Base-by-base conservation (phyloP, 75 land plant genomes). In the Azolla pinnata region DNA sequence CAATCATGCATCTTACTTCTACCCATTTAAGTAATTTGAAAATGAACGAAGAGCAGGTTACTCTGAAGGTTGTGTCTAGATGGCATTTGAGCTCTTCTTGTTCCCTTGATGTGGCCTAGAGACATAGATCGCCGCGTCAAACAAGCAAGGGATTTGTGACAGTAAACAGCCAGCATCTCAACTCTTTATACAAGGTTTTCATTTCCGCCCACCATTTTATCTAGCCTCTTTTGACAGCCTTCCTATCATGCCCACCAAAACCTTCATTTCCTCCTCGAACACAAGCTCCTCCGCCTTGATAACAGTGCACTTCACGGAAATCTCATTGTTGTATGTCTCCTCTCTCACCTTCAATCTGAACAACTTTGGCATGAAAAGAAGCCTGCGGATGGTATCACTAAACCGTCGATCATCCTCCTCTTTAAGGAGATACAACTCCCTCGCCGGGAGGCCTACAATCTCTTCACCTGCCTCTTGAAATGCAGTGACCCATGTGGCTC, bases 271-370 rank as follows among this genome's bases (percentile, higher is more conserved):
- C 4, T 78, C 50, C 14, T 56, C 54, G 48, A 74, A 74, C 58
- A 80, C 82, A 14, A 84, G 29, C 38, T 54, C 75, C 31, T 92
- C 97, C 63, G 86, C 75, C 71, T 75, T 84, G 10, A 82, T 63
- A 21, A 92, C 83, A 25, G 77, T 84, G n/a, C 74, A 78, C 50
- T 83, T 92, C 0, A 88, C 81, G 54, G 87, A 75, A 29, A 79
- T 82, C 54, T 92, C 97, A 76, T 92, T 95, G 61, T 71, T 80
- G 59, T 65, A 87, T 23, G 68, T 79, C 65, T 92, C 98, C 60
- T 88, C 98, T 58, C 85, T 92, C 47, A 92, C 82, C 78, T 85
- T 92, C 68, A 92, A 56, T 75, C 85, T 92, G 71, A 92, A 85
- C 1, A 78, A 3, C 42, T 69, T 82, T 52, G 76, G 75, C 17